Percentiles rank a stretch among this genome's conserved stretches.
phyloP scores from a whole-genome alignment of 2,329 filamentous ascomycete species.

The Sporothrix humicola region DNA sequence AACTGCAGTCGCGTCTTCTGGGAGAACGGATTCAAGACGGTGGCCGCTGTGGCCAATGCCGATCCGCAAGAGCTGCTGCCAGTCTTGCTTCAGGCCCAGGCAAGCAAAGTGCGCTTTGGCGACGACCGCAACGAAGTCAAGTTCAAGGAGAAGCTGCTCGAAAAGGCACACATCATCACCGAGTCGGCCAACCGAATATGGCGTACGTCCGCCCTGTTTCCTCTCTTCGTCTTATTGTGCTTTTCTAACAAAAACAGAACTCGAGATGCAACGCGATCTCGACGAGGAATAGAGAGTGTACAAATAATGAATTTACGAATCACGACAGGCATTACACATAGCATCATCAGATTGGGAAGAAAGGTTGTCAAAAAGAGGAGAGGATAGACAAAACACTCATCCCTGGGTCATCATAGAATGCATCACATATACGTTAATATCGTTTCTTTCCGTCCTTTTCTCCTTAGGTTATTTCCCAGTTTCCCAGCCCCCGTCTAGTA shows the following conservation, averaged over 20 bases:
- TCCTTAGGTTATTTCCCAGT: no score
- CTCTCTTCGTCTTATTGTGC: background rate
- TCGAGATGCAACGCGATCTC: conserved; percentile 39
- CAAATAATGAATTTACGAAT: background rate
- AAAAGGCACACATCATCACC: conserved; percentile 71
- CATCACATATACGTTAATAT: conserved; percentile 14
- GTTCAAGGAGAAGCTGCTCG: conserved; percentile 28
- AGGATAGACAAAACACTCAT: conserved; percentile 19
- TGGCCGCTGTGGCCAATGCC: conserved; percentile 72
- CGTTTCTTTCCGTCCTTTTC: background rate
- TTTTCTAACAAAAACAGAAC: conserved; percentile 35
- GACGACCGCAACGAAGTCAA: conserved; percentile 29
- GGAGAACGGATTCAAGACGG: conserved; percentile 74
- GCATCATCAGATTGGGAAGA: background rate
- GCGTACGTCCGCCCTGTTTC: conserved; percentile 56
- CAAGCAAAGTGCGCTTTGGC: conserved; percentile 62
- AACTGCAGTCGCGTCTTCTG: conserved; percentile 63
- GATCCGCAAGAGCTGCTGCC: conserved; percentile 71
- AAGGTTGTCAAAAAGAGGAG: conserved; percentile 16
- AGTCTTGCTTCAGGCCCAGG: conserved; percentile 71
- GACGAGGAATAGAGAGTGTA: conserved; percentile 29
- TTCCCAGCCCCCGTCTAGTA: background rate
- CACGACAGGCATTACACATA: background rate
- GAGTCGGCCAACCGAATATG: conserved; percentile 72
- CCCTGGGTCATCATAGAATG: conserved; percentile 18